phyloP scores from a whole-genome alignment of 164 flowering plant genomes.

The Aristolochia californica region DNA sequence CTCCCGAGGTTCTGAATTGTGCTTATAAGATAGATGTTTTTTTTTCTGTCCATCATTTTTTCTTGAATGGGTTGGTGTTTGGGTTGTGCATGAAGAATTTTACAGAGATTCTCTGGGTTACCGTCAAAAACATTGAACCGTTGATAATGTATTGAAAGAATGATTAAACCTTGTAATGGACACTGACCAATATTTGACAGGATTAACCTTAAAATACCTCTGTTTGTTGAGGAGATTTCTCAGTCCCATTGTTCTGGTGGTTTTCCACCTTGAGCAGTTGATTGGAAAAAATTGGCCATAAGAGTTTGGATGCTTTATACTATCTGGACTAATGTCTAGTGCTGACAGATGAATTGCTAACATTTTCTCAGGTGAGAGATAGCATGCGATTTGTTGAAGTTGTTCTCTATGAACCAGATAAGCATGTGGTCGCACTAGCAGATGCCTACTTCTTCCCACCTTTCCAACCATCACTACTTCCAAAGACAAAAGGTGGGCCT shows the following conservation, averaged over 20 bases:
- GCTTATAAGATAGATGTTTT: not conserved
- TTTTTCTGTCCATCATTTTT: not conserved
- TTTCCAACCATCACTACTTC: constrained; percentile 79
- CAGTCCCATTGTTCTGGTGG: too few relatives aligned
- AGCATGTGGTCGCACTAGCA: constrained; percentile 77
- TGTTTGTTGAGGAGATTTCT: too few relatives aligned
- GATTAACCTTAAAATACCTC: too few relatives aligned
- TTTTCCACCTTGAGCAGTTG: too few relatives aligned
- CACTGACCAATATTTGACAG: too few relatives aligned
- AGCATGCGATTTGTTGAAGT: constrained; percentile 91
- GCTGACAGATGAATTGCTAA: too few relatives aligned
- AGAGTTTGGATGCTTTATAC: too few relatives aligned
- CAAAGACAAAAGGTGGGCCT: constrained; percentile 78
- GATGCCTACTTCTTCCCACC: constrained; percentile 98
- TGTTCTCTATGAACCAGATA: constrained; percentile 73
- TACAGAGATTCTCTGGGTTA: not conserved
- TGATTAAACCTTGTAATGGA: too few relatives aligned
- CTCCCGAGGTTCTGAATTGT: constrained; percentile 69
- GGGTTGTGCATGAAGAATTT: not conserved
- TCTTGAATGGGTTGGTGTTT: not conserved
- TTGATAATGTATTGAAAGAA: too few relatives aligned
- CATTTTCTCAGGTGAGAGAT: constrained; percentile 61
- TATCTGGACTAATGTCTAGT: too few relatives aligned
- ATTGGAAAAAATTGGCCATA: too few relatives aligned
- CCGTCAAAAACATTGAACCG: too few relatives aligned